Conservation (phyloP, 2,329 filamentous ascomycete species). For the Penicillium hesseltinei region DNA sequence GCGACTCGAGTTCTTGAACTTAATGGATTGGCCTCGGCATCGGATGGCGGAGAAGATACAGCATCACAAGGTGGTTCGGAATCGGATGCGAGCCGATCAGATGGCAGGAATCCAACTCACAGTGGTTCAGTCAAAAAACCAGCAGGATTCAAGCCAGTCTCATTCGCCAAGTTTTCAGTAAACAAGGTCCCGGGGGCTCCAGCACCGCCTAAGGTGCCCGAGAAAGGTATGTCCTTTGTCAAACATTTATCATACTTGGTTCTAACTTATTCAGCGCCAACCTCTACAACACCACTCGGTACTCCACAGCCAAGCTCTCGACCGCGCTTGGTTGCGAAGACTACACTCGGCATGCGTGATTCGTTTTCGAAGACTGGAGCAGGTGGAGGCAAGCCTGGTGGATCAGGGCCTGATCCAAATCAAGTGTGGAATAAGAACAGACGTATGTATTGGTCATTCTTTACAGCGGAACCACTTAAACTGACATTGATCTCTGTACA, state of each 20-base stretch:
- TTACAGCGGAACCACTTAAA: not conserved
- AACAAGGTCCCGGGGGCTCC: constrained; percentile 60
- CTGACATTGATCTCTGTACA: constrained; percentile 31
- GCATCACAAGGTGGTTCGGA: constrained; percentile 55
- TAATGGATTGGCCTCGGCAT: constrained; percentile 39
- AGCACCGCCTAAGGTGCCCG: constrained; percentile 50
- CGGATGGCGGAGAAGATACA: constrained; percentile 41
- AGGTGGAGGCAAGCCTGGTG: constrained; percentile 45
- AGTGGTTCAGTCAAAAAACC: constrained; percentile 60
- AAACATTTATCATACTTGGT: not conserved
- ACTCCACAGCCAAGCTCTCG: constrained; percentile 49
- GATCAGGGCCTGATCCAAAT: constrained; percentile 61
- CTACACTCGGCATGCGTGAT: constrained; percentile 54
- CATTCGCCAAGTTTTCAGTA: constrained; percentile 65
- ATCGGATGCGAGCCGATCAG: constrained; percentile 60
- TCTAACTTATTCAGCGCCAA: constrained; percentile 27
- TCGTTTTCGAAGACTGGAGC: constrained; percentile 50
- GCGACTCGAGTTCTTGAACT: constrained; percentile 39
- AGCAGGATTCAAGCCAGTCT: constrained; percentile 63
- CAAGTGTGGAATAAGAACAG: constrained; percentile 70
- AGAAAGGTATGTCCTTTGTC: constrained; percentile 50
- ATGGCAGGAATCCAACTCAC: constrained; percentile 46
- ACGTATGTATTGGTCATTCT: constrained; percentile 42
- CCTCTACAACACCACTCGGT: constrained; percentile 40
- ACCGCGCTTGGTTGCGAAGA: constrained; percentile 63